phyloP scores from a whole-genome alignment of 306 rosid genomes.

The Parietaria judaica region DNA sequence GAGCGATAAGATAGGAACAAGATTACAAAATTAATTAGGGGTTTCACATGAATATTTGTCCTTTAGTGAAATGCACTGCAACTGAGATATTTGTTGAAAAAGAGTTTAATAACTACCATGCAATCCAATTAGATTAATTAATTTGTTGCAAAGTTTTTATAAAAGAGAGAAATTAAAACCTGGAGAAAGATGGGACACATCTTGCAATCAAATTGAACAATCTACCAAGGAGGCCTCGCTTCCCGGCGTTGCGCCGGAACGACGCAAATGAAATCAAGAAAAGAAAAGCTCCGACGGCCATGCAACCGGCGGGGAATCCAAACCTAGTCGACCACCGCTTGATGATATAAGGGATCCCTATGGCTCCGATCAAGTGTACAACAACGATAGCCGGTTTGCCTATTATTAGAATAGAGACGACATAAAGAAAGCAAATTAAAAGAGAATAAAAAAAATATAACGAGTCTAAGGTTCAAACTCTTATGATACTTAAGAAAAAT shows the following conservation, averaged over 20 bases:
- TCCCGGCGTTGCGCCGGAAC: background rate
- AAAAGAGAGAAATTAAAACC: background rate
- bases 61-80: no score
- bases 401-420: background rate
- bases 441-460: background rate
- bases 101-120: no score
- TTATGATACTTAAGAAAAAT: no score
- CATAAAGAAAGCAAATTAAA: no score
- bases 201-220: background rate
- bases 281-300: background rate
- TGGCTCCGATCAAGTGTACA: background rate
- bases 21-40: no score
- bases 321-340: slow-evolving; percentile 16
- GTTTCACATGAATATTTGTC: no score
- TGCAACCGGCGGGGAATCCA: slow-evolving; percentile 2
- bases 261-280: background rate
- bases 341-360: background rate
- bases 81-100: no score
- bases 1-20: no score
- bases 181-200: background rate
- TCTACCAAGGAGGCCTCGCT: background rate
- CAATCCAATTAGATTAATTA: no score
- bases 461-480: no score
- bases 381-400: background rate
- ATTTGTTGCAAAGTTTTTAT: no score